These are phyloP conservation scores for Cochlearia excelsa DNA, from an alignment of 345 rosid genomes.

Conservation along the genomic window DNA sequence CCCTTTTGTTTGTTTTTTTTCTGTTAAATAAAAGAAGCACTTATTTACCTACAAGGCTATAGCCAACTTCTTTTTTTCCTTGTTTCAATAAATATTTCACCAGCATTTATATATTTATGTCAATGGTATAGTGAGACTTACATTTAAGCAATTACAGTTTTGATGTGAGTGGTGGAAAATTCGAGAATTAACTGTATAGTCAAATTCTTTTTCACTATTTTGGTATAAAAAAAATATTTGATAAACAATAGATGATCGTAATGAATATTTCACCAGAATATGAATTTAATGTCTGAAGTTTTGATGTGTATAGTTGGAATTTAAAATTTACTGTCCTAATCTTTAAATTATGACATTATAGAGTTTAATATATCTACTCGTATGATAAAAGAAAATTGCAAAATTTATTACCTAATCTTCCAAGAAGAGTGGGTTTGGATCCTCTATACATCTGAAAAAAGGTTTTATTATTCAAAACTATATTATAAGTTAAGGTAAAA, in stretches of 20 bases:
- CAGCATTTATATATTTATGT: conserved; percentile 18
- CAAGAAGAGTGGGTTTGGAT: conserved; percentile 28
- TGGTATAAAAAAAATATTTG: not conserved
- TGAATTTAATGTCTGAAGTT: conserved; percentile 7
- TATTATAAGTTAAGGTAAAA: too few relatives aligned
- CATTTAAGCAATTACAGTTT: conserved; percentile 14
- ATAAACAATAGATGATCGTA: not conserved
- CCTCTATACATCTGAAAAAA: conserved; percentile 38
- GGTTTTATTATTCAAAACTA: not conserved
- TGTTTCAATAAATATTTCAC: conserved; percentile 17
- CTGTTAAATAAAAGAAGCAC: conserved; percentile 21
- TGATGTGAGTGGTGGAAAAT: conserved; percentile 16
- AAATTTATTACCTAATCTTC: conserved; percentile 22
- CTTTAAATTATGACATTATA: conserved; percentile 5
- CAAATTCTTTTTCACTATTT: conserved; percentile 7
- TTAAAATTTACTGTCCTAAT: conserved; percentile 10
- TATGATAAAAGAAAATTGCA: not conserved
- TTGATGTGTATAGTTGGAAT: conserved; percentile 7
- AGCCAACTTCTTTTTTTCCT: conserved; percentile 10
- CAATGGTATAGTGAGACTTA: conserved; percentile 5
- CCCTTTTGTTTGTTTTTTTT: conserved; percentile 3
- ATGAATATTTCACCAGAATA: conserved; percentile 13
- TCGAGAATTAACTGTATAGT: conserved; percentile 3
- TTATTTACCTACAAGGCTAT: conserved; percentile 21
- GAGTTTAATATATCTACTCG: conserved; percentile 4